Conservation (phyloP, 768 basidiomycete genomes). For the Russula sp. region DNA sequence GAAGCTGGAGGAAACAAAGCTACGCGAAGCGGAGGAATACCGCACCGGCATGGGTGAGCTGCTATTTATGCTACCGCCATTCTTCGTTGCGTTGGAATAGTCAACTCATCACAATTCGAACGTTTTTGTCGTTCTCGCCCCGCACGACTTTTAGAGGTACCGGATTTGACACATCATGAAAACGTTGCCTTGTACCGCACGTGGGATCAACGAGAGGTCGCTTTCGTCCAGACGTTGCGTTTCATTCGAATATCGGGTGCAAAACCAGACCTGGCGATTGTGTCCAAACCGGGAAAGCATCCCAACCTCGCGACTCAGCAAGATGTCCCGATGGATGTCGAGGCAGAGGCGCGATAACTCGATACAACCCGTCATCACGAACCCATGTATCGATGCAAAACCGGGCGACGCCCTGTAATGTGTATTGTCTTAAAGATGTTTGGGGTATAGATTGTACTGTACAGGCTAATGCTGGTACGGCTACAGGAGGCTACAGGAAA, state of each 20-base stretch:
- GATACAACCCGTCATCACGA: background rate
- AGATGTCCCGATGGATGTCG: conserved; percentile 18
- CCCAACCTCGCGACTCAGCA: conserved; percentile 28
- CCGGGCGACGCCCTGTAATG: background rate
- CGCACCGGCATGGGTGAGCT: conserved; percentile 72
- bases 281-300: conserved; percentile 62
- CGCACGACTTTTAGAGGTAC: conserved; percentile 48
- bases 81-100: background rate
- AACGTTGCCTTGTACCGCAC: conserved; percentile 65
- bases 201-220: conserved; percentile 74
- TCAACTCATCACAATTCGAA: background rate
- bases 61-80: background rate
- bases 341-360: conserved; percentile 21
- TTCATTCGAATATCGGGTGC: conserved; percentile 69
- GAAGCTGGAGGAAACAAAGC: conserved; percentile 64
- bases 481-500: conserved; percentile 13
- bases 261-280: conserved; percentile 40
- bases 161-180: conserved; percentile 67
- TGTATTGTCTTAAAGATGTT: conserved; percentile 4
- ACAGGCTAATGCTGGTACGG: conserved; percentile 16
- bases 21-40: conserved; percentile 66
- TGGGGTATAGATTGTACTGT: conserved; percentile 16
- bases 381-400: background rate
- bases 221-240: conserved; percentile 64
- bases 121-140: conserved; percentile 1